Percentiles rank a stretch among this genome's conserved stretches.
Conservation (phyloP, 257 asterid species). For the Lycium barbarum region DNA sequence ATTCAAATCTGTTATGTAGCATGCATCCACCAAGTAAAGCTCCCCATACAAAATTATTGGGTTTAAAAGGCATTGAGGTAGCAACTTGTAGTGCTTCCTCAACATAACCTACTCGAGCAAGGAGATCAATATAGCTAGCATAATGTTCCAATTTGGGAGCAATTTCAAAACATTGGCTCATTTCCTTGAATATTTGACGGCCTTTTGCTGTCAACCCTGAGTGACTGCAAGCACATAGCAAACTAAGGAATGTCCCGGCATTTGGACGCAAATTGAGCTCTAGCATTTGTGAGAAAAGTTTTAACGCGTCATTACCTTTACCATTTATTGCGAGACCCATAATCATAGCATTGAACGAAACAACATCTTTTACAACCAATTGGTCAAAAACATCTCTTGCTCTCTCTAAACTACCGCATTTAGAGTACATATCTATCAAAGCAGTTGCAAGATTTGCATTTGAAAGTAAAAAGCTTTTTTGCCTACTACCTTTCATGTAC, state of each 20-base stretch:
- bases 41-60: constrained; percentile 75
- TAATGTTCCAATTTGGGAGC: constrained; percentile 71
- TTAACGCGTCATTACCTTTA: constrained; percentile 61
- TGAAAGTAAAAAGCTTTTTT: constrained; percentile 46
- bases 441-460: constrained; percentile 77
- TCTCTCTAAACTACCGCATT: constrained; percentile 67
- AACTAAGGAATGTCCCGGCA: constrained; percentile 58
- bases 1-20: constrained; percentile 61
- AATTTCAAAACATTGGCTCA: constrained; percentile 39
- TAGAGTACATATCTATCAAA: constrained; percentile 75
- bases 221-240: constrained; percentile 68
- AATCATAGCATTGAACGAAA: constrained; percentile 80
- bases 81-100: constrained; percentile 71
- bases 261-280: constrained; percentile 47
- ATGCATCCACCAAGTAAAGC: constrained; percentile 68
- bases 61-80: constrained; percentile 59
- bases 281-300: constrained; percentile 54
- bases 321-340: constrained; percentile 79
- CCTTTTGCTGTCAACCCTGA: constrained; percentile 64
- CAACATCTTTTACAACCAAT: constrained; percentile 60
- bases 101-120: constrained; percentile 66
- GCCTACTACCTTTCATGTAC: constrained; percentile 56
- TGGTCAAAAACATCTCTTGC: constrained; percentile 53
- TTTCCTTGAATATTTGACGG: constrained; percentile 53
- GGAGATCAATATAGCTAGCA: constrained; percentile 72